These are phyloP conservation scores for Botryobasidium botryosum DNA, from an alignment of 768 basidiomycete genomes.

Conservation along the genomic window DNA sequence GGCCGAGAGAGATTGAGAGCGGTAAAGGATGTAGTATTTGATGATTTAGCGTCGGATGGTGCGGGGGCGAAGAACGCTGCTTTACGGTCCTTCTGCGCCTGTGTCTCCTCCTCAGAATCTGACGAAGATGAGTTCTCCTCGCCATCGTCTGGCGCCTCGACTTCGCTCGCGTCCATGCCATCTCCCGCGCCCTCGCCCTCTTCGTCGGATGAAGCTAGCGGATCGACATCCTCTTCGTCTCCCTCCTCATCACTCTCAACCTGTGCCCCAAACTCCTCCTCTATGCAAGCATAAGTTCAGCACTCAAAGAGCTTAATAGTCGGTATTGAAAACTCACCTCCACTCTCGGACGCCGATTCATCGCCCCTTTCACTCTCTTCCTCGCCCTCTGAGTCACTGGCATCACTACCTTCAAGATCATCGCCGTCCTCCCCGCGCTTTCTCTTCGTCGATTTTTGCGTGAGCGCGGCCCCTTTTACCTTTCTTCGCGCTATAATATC, in stretches of 20 bases:
- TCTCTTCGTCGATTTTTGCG: slow-evolving; percentile 3
- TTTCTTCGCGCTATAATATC: slow-evolving; percentile 61
- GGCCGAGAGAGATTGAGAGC: slow-evolving; percentile 94
- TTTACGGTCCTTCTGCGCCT: slow-evolving; percentile 50
- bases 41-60: slow-evolving; percentile 22
- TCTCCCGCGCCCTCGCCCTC: slow-evolving; percentile 23
- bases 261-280: slow-evolving; percentile 11
- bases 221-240: slow-evolving; percentile 20
- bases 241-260: slow-evolving; percentile 19
- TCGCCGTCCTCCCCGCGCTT: slow-evolving; percentile 2
- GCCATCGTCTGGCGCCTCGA: slow-evolving; percentile 10
- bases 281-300: too few relatives aligned
- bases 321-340: neutral
- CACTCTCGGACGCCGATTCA: neutral
- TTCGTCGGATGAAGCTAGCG: slow-evolving; percentile 20
- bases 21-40: slow-evolving; percentile 63
- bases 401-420: slow-evolving; percentile 1
- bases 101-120: slow-evolving; percentile 33
- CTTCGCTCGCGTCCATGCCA: slow-evolving; percentile 16
- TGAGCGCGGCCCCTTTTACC: slow-evolving; percentile 45
- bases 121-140: slow-evolving; percentile 13
- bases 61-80: slow-evolving; percentile 63
- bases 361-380: neutral
- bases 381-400: too few relatives aligned
- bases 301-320: too few relatives aligned